Base-by-base conservation (phyloP, 2,329 filamentous ascomycete species). In the Penicillium sclerotigenum region DNA sequence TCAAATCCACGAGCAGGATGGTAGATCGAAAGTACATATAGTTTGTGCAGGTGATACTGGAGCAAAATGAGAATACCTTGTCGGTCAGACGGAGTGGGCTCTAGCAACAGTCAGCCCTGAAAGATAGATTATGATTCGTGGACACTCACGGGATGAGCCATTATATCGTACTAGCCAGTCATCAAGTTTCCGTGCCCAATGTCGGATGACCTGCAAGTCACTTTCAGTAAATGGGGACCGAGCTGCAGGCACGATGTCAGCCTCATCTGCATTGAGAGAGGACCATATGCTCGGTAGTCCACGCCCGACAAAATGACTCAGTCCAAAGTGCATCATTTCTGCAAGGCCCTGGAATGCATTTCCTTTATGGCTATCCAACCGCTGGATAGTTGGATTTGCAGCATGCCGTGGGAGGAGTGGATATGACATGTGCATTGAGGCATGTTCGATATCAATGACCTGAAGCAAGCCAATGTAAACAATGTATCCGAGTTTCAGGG, bases 341-440 rank as follows among this genome's bases (percentile, higher is more conserved):
- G 64, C 58, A 7, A 70, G 60, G 9, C 63, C 65, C 13, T 65
- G 67, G 31, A 65, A 68, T 9, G 67, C 67, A 49, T 63, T 60
- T 9, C 58, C 64, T 50, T 67, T 55, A 9, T 65, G 57, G 10
- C 54, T 60, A 20, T 67, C 62, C 10, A 65, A 38, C 9, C 57
- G 47, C 36, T 64, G 62, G 1, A 68, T 57, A n/a, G 51, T 56
- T 24, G 58, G 54, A 36, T 51, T 59, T 14, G 63, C 62, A 24
- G 67, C 63, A 18, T 69, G 62, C 26, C 59, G 60, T 11, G 67
- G 67, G 10, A 70, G 48, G 16, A 70, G 54, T 28, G 67, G 67
- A 24, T 66, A 65, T 10, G 65, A 68, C 66, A 70, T 67, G 26
- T 70, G 67, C 60, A 70, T 69, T 5, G 67, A 70, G 9, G 67